Evolutionary conservation across 129 eudicot species (phyloP).

Genomic region (Tanacetum coccineum): DNA sequence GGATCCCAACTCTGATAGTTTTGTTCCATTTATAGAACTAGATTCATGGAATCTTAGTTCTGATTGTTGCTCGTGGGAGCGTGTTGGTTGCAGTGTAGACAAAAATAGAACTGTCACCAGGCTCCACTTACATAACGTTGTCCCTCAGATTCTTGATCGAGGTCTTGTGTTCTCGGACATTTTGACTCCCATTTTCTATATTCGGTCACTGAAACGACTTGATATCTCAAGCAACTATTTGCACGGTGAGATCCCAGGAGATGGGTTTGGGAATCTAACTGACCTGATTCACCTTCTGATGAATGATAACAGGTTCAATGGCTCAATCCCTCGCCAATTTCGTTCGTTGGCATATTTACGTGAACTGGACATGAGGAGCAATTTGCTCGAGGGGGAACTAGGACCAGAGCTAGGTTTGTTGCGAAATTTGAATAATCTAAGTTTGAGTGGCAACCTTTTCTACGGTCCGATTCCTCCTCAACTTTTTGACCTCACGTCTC

Average conservation of each 20-base stretch:
- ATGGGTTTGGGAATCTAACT: too few species aligned
- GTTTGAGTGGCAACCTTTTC: too few species aligned
- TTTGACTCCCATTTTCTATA: not conserved
- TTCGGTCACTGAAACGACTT: too few species aligned
- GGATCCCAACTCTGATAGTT: too few species aligned
- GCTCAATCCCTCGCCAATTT: not conserved
- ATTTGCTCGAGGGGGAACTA: too few species aligned
- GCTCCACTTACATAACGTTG: conserved; percentile 17
- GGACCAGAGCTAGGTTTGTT: too few species aligned
- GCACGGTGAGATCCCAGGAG: too few species aligned
- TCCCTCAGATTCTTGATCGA: not conserved
- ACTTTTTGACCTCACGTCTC: too few species aligned
- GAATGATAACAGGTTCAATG: too few species aligned
- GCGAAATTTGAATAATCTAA: not conserved
- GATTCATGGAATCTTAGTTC: conserved; percentile 41
- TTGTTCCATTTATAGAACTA: not conserved
- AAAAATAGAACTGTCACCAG: conserved; percentile 12
- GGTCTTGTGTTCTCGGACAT: not conserved
- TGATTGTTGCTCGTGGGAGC: conserved; percentile 52
- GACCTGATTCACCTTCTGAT: too few species aligned
- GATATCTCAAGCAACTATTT: too few species aligned
- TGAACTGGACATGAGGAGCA: not conserved
- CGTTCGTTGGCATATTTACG: conserved; percentile 22
- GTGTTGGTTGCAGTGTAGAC: conserved; percentile 32
- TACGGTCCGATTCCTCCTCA: too few species aligned